A percentile compares a stretch with the other conserved stretches of the same genome.
Evolutionary conservation across 177 flowering plant species (phyloP).

Genomic region (Telopea speciosissima): DNA sequence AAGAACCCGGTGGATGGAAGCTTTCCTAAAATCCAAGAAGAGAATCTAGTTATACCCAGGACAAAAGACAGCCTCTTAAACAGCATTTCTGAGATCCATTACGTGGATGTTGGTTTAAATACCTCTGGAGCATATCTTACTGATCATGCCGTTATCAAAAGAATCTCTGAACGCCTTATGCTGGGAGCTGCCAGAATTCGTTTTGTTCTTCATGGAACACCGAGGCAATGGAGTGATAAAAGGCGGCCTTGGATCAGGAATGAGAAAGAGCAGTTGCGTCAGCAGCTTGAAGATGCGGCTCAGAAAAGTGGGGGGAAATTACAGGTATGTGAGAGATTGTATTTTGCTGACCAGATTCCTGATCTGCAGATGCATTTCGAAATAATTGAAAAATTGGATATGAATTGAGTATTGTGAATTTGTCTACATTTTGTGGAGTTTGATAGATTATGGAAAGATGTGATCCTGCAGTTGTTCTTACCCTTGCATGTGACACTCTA

Average conservation of each 20-base stretch:
- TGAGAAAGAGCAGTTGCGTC: conserved; percentile 55
- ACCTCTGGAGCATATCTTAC: conserved; percentile 68
- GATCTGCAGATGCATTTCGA: conserved; percentile 86
- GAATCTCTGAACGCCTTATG: conserved; percentile 31
- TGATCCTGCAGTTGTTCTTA: neutral
- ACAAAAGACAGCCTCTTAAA: conserved; percentile 47
- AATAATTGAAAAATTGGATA: conserved; percentile 62
- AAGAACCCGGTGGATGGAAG: conserved; percentile 8
- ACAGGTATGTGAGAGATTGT: conserved; percentile 50
- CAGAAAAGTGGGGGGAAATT: conserved; percentile 42
- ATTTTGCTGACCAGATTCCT: conserved; percentile 52
- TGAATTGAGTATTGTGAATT: conserved; percentile 24
- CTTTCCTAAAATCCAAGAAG: conserved; percentile 11
- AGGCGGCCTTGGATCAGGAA: conserved; percentile 47
- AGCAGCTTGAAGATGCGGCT: conserved; percentile 45
- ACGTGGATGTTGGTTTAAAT: conserved; percentile 82
- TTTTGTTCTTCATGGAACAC: conserved; percentile 77
- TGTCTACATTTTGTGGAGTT: neutral
- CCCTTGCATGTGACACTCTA: neutral
- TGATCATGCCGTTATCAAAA: conserved; percentile 36
- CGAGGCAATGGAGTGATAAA: conserved; percentile 77
- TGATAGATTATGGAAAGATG: neutral
- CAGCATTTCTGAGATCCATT: conserved; percentile 74
- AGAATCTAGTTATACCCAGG: conserved; percentile 33
- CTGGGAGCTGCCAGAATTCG: conserved; percentile 32